phyloP scores from a whole-genome alignment of 768 basidiomycete species.

The Psilocybe subaeruginosa region DNA sequence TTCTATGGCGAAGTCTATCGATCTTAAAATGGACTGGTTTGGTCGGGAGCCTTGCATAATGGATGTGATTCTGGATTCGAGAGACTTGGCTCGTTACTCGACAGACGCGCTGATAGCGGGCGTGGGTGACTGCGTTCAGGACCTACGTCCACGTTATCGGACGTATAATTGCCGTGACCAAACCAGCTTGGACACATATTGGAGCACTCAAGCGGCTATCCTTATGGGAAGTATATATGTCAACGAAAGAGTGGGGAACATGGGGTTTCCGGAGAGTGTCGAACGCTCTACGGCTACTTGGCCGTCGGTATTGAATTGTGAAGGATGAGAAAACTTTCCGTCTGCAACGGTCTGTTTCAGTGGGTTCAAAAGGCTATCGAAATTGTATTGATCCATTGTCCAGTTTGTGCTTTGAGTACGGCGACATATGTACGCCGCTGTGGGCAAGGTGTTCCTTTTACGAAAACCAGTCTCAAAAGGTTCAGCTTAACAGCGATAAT shows the following conservation, averaged over 20 bases:
- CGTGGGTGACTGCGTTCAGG: conserved; percentile 8
- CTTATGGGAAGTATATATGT: conserved; percentile 17
- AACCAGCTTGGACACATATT: conserved; percentile 37
- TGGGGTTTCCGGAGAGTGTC: conserved; percentile 40
- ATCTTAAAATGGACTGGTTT: conserved; percentile 28
- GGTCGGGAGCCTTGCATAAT: conserved; percentile 42
- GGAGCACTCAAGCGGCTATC: conserved; percentile 36
- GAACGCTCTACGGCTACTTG: conserved; percentile 47
- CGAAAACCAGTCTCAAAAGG: neutral
- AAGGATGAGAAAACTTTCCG: conserved; percentile 16
- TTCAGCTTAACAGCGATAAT: conserved; percentile 6
- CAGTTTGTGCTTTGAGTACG: neutral
- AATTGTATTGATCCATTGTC: neutral
- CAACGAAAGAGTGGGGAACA: neutral
- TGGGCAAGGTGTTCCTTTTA: conserved; percentile 10
- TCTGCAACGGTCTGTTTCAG: conserved; percentile 9
- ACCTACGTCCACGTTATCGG: conserved; percentile 17
- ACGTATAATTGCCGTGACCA: conserved; percentile 30
- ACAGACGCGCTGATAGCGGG: conserved; percentile 27
- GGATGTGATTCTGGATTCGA: conserved; percentile 50
- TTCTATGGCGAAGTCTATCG: conserved; percentile 11
- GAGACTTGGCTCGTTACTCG: conserved; percentile 30
- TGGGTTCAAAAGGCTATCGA: neutral
- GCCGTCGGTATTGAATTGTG: conserved; percentile 18
- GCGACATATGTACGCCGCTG: conserved; percentile 9